A percentile compares a stretch with the other conserved stretches of the same genome.
Evolutionary conservation across 2,329 filamentous ascomycete species (phyloP).

Genomic region (Pseudogymnoascus sp.): DNA sequence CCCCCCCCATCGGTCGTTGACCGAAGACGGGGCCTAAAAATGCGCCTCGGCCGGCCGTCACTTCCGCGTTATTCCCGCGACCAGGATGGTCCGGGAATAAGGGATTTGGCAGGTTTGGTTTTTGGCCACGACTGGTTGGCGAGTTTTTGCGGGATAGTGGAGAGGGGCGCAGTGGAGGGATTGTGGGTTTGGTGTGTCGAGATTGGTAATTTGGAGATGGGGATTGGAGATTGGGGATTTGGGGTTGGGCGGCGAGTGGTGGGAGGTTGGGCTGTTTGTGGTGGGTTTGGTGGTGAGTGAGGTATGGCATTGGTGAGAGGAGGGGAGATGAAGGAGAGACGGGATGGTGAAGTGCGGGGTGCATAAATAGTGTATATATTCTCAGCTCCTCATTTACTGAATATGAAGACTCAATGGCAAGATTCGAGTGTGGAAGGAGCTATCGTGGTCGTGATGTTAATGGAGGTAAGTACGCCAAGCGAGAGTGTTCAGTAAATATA

Average conservation of each 20-base stretch:
- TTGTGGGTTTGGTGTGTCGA: neutral
- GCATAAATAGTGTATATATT: neutral
- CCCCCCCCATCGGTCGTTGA: neutral
- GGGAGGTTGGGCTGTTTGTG: neutral
- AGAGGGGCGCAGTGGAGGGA: neutral
- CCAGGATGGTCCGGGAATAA: neutral
- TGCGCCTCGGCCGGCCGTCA: neutral
- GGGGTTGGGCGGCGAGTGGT: neutral
- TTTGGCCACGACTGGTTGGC: neutral
- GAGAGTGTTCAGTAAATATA: neutral
- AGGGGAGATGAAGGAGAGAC: neutral
- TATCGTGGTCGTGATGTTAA: neutral
- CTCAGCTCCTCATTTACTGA: neutral
- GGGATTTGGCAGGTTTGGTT: neutral
- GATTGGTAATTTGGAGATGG: neutral
- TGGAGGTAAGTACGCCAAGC: neutral
- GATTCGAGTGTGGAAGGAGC: neutral
- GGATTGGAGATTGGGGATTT: slow-evolving; percentile 3
- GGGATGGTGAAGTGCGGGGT: neutral
- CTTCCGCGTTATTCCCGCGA: neutral
- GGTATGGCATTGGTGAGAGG: neutral
- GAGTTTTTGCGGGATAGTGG: neutral
- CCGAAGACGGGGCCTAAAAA: neutral
- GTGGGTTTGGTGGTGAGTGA: neutral
- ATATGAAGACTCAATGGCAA: neutral